A percentile compares a stretch with the other conserved stretches of the same genome.
phyloP scores from a whole-genome alignment of 2,329 filamentous ascomycete species.

The Ophiocordyceps sinensis region DNA sequence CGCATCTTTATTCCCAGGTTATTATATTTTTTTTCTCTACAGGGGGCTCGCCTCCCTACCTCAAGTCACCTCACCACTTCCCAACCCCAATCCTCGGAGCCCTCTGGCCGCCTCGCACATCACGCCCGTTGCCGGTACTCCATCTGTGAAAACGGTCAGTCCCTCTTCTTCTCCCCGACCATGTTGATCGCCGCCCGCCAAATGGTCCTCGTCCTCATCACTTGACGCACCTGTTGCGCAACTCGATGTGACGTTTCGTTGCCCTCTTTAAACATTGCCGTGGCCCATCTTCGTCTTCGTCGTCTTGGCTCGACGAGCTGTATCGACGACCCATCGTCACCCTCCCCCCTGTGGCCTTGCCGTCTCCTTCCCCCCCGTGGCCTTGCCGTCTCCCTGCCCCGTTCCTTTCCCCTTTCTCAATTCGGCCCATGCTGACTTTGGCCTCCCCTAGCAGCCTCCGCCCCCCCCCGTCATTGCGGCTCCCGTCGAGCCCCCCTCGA shows the following conservation, averaged over 20 bases:
- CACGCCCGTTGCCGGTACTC: too few species aligned
- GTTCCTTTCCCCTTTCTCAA: background rate
- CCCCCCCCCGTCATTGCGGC: background rate
- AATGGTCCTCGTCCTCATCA: background rate
- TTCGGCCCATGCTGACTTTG: background rate
- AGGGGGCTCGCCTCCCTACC: background rate
- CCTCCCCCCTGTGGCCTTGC: background rate
- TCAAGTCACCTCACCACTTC: background rate
- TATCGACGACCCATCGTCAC: background rate
- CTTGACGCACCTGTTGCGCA: background rate
- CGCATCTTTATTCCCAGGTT: background rate
- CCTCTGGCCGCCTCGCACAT: too few species aligned
- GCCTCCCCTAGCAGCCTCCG: background rate
- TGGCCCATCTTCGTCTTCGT: background rate
- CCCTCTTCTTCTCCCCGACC: background rate
- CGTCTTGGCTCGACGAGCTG: background rate
- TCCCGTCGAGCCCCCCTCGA: background rate
- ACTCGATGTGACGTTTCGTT: background rate
- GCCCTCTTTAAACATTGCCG: background rate
- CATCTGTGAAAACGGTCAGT: background rate
- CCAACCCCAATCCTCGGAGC: too few species aligned
- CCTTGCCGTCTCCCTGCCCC: background rate
- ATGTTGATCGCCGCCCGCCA: too few species aligned
- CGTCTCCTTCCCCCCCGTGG: background rate
- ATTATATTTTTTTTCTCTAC: background rate